Evolutionary conservation across 495 filamentous ascomycete species (phyloP).

Genomic region (Hypoxylon rickii): DNA sequence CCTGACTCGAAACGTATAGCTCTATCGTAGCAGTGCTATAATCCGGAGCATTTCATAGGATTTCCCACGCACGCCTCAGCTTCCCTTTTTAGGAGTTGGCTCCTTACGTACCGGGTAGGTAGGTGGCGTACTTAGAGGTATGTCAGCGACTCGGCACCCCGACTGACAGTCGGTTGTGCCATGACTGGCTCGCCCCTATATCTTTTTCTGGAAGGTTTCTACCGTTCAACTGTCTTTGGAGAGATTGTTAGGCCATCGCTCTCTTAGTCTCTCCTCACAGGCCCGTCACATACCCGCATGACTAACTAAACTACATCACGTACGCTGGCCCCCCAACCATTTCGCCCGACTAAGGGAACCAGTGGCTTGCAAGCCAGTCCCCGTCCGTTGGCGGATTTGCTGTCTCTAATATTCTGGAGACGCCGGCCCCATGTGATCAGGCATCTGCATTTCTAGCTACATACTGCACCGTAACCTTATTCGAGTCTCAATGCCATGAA

Average conservation of each 20-base stretch:
- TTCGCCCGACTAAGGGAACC: slow-evolving; percentile 20
- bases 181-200: slow-evolving; percentile 21
- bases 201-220: slow-evolving; percentile 37
- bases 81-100: slow-evolving; percentile 34
- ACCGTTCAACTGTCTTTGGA: slow-evolving; percentile 22
- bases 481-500: slow-evolving; percentile 27
- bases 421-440: slow-evolving; percentile 29
- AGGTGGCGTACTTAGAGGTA: slow-evolving; percentile 2
- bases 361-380: slow-evolving; percentile 29
- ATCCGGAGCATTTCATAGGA: slow-evolving; percentile 29
- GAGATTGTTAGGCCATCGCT: slow-evolving; percentile 24
- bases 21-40: slow-evolving; percentile 34
- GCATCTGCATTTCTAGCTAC: slow-evolving; percentile 21
- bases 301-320: slow-evolving; percentile 21
- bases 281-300: slow-evolving; percentile 35
- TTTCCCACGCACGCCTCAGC: slow-evolving; percentile 33
- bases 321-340: slow-evolving; percentile 22
- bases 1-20: slow-evolving; percentile 14
- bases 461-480: slow-evolving; percentile 30
- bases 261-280: slow-evolving; percentile 20
- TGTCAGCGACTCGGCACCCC: slow-evolving; percentile 18
- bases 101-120: not conserved
- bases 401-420: slow-evolving; percentile 36
- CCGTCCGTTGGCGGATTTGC: slow-evolving; percentile 26
- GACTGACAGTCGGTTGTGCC: slow-evolving; percentile 28